Evolutionary conservation across 352 stramenopile genomes (phyloP), one percentile per base, ranked within the genome.

Genomic region (Phytophthora citricola): DNA sequence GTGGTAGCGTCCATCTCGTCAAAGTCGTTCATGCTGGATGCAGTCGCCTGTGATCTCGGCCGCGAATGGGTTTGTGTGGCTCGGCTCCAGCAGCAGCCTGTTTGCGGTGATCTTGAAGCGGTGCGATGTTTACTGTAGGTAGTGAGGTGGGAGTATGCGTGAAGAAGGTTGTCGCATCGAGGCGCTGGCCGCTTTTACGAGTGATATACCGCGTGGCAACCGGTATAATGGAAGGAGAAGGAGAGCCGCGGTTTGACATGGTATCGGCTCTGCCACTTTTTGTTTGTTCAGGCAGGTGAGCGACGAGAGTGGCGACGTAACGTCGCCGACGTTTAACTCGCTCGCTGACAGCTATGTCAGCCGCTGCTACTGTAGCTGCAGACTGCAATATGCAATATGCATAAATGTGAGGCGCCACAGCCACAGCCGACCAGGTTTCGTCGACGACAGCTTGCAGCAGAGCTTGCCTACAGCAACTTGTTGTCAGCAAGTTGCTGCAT

Each of bases 41-140:
- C 22, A 58, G 46, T 32, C 32, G 29, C 39, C 10, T 62, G 51
- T 9, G 50, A 15, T 52, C 22, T 48, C 27, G n/a, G 11, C 17
- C 14, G 52, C 29, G 27, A 38, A 53, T 58, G 36, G 34, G 51
- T 34, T 68, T 63, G 44, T 67, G 50, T 43, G 36, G 36, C 36
- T 43, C 36, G 14, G 36, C 36, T 43, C 36, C 12, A 43, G 36
- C 12, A 40, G 29, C 20, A 36, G n/a, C 26, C 39, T 29, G 26
- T 46, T 48, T 52, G 29, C 43, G 39, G 52, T 64, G 52, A 58
- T 71, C 55, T 66, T 71, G 53, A 60, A 64, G 46, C 31, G 31
- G 60, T 62, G 34, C 32, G 29, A 58, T 69, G 53, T 59, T 69
- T 69, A 58, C 61, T 53, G 45, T 63, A 63, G 27, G 24, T 39